A percentile compares a stretch with the other conserved stretches of the same genome.
These are phyloP conservation scores for Gastrodia elata DNA, from an alignment of 106 monocot genomes.

Conservation along the genomic window DNA sequence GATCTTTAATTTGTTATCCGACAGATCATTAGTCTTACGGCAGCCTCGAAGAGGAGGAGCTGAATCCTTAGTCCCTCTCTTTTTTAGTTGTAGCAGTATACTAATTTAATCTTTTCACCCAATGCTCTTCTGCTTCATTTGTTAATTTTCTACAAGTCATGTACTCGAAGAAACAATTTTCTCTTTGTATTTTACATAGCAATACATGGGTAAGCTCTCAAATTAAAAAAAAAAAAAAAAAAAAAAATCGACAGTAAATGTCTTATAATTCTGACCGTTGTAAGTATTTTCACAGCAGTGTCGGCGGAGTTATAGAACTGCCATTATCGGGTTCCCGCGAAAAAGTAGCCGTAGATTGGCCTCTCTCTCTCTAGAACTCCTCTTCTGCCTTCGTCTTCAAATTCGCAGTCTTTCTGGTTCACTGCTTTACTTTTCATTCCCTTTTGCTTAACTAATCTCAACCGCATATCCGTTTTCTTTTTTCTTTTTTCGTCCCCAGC, in stretches of 20 bases:
- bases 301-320: conserved; percentile 25
- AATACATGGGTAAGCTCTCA: too few species aligned
- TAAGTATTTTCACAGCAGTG: neutral
- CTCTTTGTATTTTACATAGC: too few species aligned
- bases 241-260: neutral
- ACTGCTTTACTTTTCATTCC: neutral
- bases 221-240: too few species aligned
- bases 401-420: neutral
- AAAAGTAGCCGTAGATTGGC: neutral
- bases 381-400: neutral
- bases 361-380: neutral
- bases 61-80: too few species aligned
- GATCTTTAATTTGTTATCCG: too few species aligned
- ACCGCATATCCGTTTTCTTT: neutral
- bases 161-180: too few species aligned
- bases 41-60: too few species aligned
- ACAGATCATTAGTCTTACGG: too few species aligned
- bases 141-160: too few species aligned
- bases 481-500: neutral
- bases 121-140: too few species aligned
- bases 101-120: too few species aligned
- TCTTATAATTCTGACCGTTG: neutral
- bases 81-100: too few species aligned
- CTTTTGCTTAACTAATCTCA: conserved; percentile 9
- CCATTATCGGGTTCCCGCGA: conserved; percentile 28